Percentiles rank a stretch among this genome's conserved stretches.
phyloP scores from a whole-genome alignment of 179 eudicot species.

The Carnegiea gigantea region DNA sequence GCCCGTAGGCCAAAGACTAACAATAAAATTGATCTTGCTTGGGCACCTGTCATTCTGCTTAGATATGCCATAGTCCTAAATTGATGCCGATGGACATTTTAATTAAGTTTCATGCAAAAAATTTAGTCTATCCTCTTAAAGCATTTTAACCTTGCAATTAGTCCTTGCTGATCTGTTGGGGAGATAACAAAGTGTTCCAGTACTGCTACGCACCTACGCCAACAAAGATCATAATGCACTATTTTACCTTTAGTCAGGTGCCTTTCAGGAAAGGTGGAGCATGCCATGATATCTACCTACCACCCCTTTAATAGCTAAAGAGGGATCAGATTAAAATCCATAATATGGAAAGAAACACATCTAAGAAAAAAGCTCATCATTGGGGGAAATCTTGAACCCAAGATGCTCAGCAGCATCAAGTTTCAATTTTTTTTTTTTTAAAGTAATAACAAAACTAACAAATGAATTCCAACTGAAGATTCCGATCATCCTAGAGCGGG shows the following conservation, averaged over 20 bases:
- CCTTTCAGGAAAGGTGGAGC: neutral
- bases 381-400: neutral
- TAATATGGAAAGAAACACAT: neutral
- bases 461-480: neutral
- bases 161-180: neutral
- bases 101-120: neutral
- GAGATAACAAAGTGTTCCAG: neutral
- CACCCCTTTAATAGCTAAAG: neutral
- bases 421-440: neutral
- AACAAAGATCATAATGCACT: neutral
- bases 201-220: neutral
- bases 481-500: too few species aligned
- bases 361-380: neutral
- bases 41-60: conserved; percentile 12
- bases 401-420: neutral
- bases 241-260: neutral
- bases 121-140: neutral
- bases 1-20: conserved; percentile 39
- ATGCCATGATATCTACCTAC: neutral
- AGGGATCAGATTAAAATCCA: neutral
- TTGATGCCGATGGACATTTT: neutral
- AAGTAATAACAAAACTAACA: neutral
- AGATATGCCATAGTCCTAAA: conserved; percentile 6
- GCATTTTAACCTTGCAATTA: neutral
- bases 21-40: neutral